Evolutionary conservation across 306 rosid species (phyloP), one percentile per base, ranked within the genome.

Genomic region (Begonia peltatifolia): DNA sequence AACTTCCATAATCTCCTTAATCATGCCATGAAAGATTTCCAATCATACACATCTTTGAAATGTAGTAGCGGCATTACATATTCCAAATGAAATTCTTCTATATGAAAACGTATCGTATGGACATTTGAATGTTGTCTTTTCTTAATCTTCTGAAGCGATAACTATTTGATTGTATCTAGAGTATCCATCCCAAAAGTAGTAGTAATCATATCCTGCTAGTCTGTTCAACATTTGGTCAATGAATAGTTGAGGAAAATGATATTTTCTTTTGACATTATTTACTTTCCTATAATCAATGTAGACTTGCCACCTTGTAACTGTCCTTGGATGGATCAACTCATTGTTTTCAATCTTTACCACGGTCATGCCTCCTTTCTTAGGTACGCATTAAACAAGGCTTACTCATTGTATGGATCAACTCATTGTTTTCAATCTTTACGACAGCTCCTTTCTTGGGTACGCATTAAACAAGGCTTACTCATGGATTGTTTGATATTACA

Each of bases 211-310:
- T 2, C 47, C 3, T 2, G n/a, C 47, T 43, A 43, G 2, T 43
- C 47, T 43, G 5, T 53, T 43, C 2, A 53, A 13, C 16, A 53
- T 22, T 22, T 53, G 42, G 25, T 53, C 14, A 22, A 30, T 25
- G 57, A 53, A 55, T 55, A 47, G 30, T 6, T 38, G 2, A n/a
- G 59, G 49, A 11, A 55, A 55, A 23, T 55, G 59, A 41, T 55
- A 9, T 6, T 43, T 56, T 3, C 52, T 6, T 42, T 18, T 42
- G 38, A 12, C 13, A 3, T 0, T 11, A 7, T 57, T 57, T 20
- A 20, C 11, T 51, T 57, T 57, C 5, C 30, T 5, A 42, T 38
- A 55, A 20, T 55, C 59, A 9, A 8, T 55, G 2, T 2, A 55
- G 7, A 55, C 59, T 14, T 14, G 8, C n/a, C 47, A 43, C n/a